Conservation (phyloP, 2,329 filamentous ascomycete genomes). For the Verticillium nubilum region DNA sequence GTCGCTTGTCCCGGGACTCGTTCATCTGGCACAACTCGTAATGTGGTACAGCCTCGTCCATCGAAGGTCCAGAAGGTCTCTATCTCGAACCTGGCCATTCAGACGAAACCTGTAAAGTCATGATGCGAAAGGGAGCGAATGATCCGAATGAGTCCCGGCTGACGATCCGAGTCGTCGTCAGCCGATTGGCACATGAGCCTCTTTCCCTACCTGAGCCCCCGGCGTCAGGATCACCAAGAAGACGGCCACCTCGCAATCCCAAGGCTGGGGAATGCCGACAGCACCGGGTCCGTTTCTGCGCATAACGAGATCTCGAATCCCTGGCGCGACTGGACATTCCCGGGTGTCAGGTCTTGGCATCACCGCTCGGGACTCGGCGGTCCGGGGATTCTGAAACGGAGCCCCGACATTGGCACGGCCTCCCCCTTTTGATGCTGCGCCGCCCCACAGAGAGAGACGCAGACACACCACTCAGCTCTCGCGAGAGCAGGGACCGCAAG, state of each 20-base stretch:
- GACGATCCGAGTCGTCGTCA: too few relatives aligned
- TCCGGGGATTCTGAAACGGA: neutral
- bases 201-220: neutral
- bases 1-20: neutral
- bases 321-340: neutral
- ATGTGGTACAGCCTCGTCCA: too few relatives aligned
- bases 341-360: neutral
- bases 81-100: too few relatives aligned
- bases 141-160: too few relatives aligned
- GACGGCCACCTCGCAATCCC: neutral
- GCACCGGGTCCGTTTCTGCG: neutral
- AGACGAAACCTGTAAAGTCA: too few relatives aligned
- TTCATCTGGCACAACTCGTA: too few relatives aligned
- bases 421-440: neutral
- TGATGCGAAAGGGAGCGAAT: too few relatives aligned
- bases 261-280: neutral
- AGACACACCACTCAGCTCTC: neutral
- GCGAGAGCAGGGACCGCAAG: neutral
- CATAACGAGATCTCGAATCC: neutral
- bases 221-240: neutral
- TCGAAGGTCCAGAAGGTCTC: too few relatives aligned
- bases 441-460: too few relatives aligned
- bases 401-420: neutral
- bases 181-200: neutral
- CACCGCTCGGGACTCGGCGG: neutral